A percentile compares a stretch with the other conserved stretches of the same genome.
Conservation (phyloP, 495 filamentous ascomycete species). For the Beverwykella pulmonaria region DNA sequence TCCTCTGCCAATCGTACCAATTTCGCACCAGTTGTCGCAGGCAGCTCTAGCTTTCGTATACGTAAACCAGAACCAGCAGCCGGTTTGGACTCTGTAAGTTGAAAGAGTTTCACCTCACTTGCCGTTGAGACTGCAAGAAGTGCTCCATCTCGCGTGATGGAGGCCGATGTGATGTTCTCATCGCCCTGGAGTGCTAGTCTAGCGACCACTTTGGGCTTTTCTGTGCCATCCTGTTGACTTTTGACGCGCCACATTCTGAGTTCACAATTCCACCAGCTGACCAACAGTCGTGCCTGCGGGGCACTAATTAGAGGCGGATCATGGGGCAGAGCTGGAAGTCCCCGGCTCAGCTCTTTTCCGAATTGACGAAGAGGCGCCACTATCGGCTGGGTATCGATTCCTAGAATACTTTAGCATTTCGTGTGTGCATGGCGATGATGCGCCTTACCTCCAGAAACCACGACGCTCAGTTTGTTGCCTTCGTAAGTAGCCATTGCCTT, state of each 20-base stretch:
- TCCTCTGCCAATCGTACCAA: constrained; percentile 58
- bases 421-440: neutral
- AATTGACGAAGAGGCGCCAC: constrained; percentile 79
- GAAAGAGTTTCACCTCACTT: constrained; percentile 78
- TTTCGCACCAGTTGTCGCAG: constrained; percentile 63
- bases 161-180: constrained; percentile 81
- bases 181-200: constrained; percentile 76
- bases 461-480: constrained; percentile 75
- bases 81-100: constrained; percentile 50
- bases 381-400: constrained; percentile 81
- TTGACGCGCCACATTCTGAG: constrained; percentile 74
- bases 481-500: constrained; percentile 94
- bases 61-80: constrained; percentile 54
- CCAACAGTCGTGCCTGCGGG: constrained; percentile 68
- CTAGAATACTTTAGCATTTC: constrained; percentile 48
- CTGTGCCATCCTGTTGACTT: constrained; percentile 7
- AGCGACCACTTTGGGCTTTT: constrained; percentile 61
- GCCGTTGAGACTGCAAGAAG: constrained; percentile 77
- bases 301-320: constrained; percentile 69
- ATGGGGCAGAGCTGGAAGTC: constrained; percentile 80
- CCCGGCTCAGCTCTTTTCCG: constrained; percentile 76
- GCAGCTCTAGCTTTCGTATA: constrained; percentile 68
- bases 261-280: constrained; percentile 93
- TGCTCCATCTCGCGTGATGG: constrained; percentile 71
- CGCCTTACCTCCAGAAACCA: constrained; percentile 83